Evolutionary conservation across 139 green algal species (phyloP), one percentile per base, ranked within the genome.

Genomic region (Marvania coccoides): DNA sequence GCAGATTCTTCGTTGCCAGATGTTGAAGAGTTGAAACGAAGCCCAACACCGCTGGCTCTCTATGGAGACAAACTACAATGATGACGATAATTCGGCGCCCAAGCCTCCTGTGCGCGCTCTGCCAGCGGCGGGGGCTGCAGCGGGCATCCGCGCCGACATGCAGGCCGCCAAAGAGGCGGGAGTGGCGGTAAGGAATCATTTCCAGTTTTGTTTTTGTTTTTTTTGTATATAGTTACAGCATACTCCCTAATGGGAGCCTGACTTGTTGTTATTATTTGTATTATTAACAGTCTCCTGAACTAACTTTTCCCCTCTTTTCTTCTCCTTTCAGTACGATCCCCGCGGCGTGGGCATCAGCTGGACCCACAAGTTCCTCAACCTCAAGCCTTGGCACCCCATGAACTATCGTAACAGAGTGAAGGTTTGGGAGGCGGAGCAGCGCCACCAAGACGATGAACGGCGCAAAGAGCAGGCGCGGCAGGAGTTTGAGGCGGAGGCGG

Each of bases 331-430:
- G 14, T 82, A 78, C 29, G 75, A 85, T 46, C 69, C 74, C 2
- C 45, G 39, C 0, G 77, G 77, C 35, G 28, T 61, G 0, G 81
- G 81, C 8, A 75, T 65, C 4, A 81, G 78, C 0, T 93, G 82
- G 81, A 88, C 71, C 3, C 86, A 93, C 74, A 77, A 66, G 24
- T 86, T 91, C 63, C 67, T 93, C 6, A 93, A 94, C 31, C 71
- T 78, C 59, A 87, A 95, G 71, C 83, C 89, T 15, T 95, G 88
- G 88, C 88, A 95, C 61, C 88, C 88, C 1, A 56, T 88, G 23
- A 92, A 83, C 40, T 96, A 91, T 62, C 78, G 78, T 9, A 95
- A 95, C 63, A 83, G 84, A 38, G 77, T 81, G 14, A 60, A 56
- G 0, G 81, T 85, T n/a, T 95, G 70, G 61, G 89, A 91, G 36